Evolutionary conservation across 768 basidiomycete genomes (phyloP).

Genomic region (Cystobasidium ongulense): DNA sequence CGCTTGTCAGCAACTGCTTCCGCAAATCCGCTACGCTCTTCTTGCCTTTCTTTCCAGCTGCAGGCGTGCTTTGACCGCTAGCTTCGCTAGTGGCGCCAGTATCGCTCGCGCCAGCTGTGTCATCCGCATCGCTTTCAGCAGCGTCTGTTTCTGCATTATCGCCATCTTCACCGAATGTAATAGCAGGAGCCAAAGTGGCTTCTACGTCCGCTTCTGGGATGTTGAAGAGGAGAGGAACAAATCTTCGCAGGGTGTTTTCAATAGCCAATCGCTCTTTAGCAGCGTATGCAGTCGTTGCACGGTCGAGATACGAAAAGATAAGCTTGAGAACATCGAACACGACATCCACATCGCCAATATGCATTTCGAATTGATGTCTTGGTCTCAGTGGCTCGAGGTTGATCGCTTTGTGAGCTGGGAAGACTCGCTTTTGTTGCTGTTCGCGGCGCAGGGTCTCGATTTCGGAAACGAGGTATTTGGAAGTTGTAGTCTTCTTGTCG

Average conservation of each 20-base stretch:
- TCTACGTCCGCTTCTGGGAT: constrained; percentile 48
- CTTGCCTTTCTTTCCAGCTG: constrained; percentile 42
- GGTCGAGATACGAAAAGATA: constrained; percentile 83
- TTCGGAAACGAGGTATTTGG: constrained; percentile 70
- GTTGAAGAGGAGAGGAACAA: constrained; percentile 73
- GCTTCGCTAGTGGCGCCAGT: constrained; percentile 34
- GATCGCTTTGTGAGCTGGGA: constrained; percentile 44
- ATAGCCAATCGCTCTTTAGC: constrained; percentile 70
- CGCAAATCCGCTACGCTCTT: constrained; percentile 58
- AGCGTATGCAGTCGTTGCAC: constrained; percentile 57
- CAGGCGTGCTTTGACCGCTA: constrained; percentile 32
- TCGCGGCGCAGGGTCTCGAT: constrained; percentile 59
- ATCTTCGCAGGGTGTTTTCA: constrained; percentile 73
- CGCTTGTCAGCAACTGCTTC: constrained; percentile 69
- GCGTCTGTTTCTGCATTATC: constrained; percentile 65
- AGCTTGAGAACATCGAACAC: constrained; percentile 79
- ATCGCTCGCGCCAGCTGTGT: constrained; percentile 41
- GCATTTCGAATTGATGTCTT: constrained; percentile 58
- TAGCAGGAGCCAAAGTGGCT: constrained; percentile 44
- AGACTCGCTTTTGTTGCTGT: constrained; percentile 44
- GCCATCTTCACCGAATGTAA: constrained; percentile 38
- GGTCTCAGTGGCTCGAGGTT: constrained; percentile 42
- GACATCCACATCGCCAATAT: constrained; percentile 52
- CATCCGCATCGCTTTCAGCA: constrained; percentile 55
- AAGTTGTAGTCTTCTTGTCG: constrained; percentile 83